Evolutionary conservation across 1,284 basidiomycete genomes (phyloP).

Genomic region (Ganoderma meredithae): DNA sequence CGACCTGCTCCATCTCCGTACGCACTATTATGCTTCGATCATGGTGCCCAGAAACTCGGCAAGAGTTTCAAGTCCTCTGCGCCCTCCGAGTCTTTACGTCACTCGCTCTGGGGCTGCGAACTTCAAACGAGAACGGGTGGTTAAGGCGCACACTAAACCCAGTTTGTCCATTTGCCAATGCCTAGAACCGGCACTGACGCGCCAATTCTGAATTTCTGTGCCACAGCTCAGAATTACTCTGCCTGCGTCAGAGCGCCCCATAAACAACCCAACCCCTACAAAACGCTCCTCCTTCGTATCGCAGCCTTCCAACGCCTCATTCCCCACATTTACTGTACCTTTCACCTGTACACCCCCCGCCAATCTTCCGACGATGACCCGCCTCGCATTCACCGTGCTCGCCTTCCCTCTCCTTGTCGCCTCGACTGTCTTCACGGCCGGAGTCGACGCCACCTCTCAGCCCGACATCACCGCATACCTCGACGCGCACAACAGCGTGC

Average conservation of each 20-base stretch:
- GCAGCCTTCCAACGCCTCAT: conserved; percentile 16
- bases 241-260: neutral
- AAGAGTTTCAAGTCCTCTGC: neutral
- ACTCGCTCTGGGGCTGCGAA: neutral
- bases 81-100: neutral
- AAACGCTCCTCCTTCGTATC: conserved; percentile 20
- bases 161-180: conserved; percentile 15
- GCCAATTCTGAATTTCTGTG: conserved; percentile 10
- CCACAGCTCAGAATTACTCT: neutral
- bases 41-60: neutral
- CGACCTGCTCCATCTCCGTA: neutral
- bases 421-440: conserved; percentile 24
- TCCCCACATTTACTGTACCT: conserved; percentile 18
- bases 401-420: conserved; percentile 50
- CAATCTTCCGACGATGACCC: conserved; percentile 46
- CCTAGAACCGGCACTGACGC: neutral
- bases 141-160: neutral
- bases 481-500: conserved; percentile 62
- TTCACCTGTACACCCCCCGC: conserved; percentile 31
- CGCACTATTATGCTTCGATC: neutral
- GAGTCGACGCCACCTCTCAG: conserved; percentile 41
- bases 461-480: conserved; percentile 52
- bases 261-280: neutral
- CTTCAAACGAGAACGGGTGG: neutral
- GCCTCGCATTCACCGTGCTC: conserved; percentile 46